phyloP scores from a whole-genome alignment of 179 eudicot genomes.

The Amaranthus tricolor region DNA sequence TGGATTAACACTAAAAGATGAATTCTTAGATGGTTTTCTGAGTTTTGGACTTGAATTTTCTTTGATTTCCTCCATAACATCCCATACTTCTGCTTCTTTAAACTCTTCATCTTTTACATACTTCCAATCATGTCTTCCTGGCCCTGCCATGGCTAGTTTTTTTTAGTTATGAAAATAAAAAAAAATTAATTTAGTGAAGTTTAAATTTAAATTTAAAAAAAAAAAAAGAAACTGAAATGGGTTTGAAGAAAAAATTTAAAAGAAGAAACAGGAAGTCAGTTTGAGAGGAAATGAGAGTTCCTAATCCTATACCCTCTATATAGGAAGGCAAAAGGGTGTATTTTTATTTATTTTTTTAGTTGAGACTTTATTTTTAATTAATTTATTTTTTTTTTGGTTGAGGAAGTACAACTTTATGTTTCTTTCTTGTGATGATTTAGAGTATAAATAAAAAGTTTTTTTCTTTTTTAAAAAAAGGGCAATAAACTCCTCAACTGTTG shows the following conservation, averaged over 20 bases:
- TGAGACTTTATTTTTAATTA: too few relatives aligned
- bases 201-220: too few relatives aligned
- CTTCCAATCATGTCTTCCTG: constrained; percentile 30
- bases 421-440: constrained; percentile 5
- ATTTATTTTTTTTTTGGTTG: neutral
- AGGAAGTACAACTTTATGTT: constrained; percentile 11
- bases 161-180: neutral
- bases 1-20: constrained; percentile 34
- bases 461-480: too few relatives aligned
- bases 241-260: constrained; percentile 12
- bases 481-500: too few relatives aligned
- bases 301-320: constrained; percentile 21
- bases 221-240: constrained; percentile 10
- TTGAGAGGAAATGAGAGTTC: constrained; percentile 11
- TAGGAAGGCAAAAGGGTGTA: constrained; percentile 10
- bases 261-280: constrained; percentile 18
- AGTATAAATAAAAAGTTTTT: neutral
- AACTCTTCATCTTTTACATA: constrained; percentile 45
- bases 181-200: neutral
- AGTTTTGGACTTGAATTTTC: constrained; percentile 21
- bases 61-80: constrained; percentile 30
- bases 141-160: constrained; percentile 16
- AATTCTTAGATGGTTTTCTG: constrained; percentile 16
- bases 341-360: neutral
- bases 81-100: constrained; percentile 67